Conservation (phyloP, 768 basidiomycete genomes). For the Suillus bovinus region DNA sequence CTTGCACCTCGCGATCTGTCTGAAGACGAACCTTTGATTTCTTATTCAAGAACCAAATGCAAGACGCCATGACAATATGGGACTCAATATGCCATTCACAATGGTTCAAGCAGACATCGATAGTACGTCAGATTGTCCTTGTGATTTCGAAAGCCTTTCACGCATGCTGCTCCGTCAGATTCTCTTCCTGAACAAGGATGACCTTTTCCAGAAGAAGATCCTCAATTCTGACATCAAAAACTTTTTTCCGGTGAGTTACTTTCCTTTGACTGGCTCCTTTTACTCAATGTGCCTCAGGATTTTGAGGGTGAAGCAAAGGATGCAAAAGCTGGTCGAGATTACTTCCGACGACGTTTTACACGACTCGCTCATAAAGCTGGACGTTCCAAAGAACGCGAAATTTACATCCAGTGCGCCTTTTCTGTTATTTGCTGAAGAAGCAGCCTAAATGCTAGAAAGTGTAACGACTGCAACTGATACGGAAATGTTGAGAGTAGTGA, state of each 20-base stretch:
- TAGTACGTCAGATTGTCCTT: constrained; percentile 50
- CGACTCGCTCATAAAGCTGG: constrained; percentile 84
- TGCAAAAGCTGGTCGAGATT: constrained; percentile 76
- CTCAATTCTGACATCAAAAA: constrained; percentile 79
- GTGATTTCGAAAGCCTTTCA: constrained; percentile 6
- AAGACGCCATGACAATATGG: constrained; percentile 98
- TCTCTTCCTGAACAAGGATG: constrained; percentile 93
- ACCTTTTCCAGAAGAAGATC: constrained; percentile 88
- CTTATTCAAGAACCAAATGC: constrained; percentile 86
- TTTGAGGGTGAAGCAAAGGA: constrained; percentile 80
- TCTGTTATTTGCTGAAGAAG: constrained; percentile 11
- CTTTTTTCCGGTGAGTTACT: constrained; percentile 74
- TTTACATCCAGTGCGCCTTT: constrained; percentile 86
- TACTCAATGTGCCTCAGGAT: constrained; percentile 51
- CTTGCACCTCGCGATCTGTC: constrained; percentile 6
- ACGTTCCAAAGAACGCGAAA: constrained; percentile 82
- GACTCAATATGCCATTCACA: constrained; percentile 98
- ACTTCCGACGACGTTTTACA: constrained; percentile 86
- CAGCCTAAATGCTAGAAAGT: constrained; percentile 38
- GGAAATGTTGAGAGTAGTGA: constrained; percentile 83
- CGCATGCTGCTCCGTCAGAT: constrained; percentile 50
- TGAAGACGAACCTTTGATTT: neutral
- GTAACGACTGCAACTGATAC: constrained; percentile 92
- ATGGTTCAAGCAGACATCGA: constrained; percentile 94
- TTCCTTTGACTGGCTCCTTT: neutral